A percentile compares a stretch with the other conserved stretches of the same genome.
Evolutionary conservation across 495 filamentous ascomycete species (phyloP).

Genomic region (Tuber indicum): DNA sequence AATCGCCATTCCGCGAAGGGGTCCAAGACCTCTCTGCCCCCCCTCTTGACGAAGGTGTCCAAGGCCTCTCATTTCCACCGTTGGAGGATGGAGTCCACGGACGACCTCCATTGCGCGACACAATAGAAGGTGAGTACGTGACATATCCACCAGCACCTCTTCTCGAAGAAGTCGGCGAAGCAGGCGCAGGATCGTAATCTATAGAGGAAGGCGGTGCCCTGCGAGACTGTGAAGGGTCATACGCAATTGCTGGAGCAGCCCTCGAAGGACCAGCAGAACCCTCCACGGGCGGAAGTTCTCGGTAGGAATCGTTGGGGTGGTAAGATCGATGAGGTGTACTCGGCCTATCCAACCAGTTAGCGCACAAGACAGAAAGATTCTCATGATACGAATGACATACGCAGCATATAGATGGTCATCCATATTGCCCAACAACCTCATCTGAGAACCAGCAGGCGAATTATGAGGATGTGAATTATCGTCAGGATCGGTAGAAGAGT

Average conservation of each 20-base stretch:
- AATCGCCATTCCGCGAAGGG: constrained; percentile 58
- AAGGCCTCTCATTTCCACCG: constrained; percentile 15
- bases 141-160: constrained; percentile 21
- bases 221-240: constrained; percentile 26
- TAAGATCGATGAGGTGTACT: constrained; percentile 37
- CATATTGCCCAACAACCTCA: constrained; percentile 35
- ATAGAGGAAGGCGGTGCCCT: constrained; percentile 19
- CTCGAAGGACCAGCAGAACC: constrained; percentile 13
- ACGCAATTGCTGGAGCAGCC: constrained; percentile 15
- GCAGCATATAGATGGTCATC: constrained; percentile 31
- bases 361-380: constrained; percentile 2
- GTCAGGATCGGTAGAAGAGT: constrained; percentile 27
- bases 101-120: constrained; percentile 15
- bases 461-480: constrained; percentile 23
- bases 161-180: constrained; percentile 21
- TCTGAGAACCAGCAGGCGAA: constrained; percentile 28
- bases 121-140: constrained; percentile 25
- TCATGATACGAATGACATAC: constrained; percentile 10
- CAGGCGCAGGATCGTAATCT: constrained; percentile 23
- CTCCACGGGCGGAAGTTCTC: constrained; percentile 16
- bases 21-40: constrained; percentile 53
- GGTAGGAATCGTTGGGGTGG: constrained; percentile 27
- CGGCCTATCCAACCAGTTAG: constrained; percentile 21
- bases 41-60: constrained; percentile 18
- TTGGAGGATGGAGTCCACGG: constrained; percentile 34